Base-by-base conservation (phyloP, 2,329 filamentous ascomycete genomes). In the Colletotrichum gigasporum region DNA sequence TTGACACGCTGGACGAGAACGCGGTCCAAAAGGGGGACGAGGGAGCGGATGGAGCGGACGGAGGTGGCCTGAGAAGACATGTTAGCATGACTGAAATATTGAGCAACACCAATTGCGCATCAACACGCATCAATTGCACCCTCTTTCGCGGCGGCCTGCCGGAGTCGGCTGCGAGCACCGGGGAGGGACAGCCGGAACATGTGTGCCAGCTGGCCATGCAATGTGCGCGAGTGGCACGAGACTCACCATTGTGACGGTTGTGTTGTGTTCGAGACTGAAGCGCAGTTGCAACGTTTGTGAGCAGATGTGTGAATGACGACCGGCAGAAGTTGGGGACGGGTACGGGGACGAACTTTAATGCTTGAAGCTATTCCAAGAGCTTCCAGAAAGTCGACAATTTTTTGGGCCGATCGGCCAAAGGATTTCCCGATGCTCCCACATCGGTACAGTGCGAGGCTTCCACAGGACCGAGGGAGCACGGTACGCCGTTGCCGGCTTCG, bases 1-100 rank as follows among this genome's bases (percentile, higher is more conserved):
- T 98, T 98, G 84, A 97, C 83, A 82, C 96, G 93, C 90, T 99
- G 96, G 72, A 99, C 93, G 69, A 99, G 91, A 73, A 99, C 94
- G 74, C 96, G 95, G 89, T 99, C 96, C 82, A 99, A 90, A 72
- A 99, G 94, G 68, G 96, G 96, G 65, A 91, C 92, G 74, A 99
- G 94, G 75, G 90, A 90, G 83, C 95, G 96, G 89, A 99, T 94
- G 79, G 92, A 96, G 81, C 95, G 96, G 84, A 98, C 88, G 70
- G 94, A 87, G 76, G 88, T 90, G 72, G 87, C 81, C 88, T 90
- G 66, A 4, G 20, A 10, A n/a, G n/a, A n/a, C n/a, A n/a, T n/a
- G 51, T 35, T 32, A 16, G 42, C 30, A 69, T 69, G n/a, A n/a
- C n/a, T n/a, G n/a, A n/a, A n/a, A n/a, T n/a, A n/a, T n/a, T n/a